Evolutionary conservation across 148 eudicot genomes (phyloP).

Genomic region (Hydrangea macrophylla): DNA sequence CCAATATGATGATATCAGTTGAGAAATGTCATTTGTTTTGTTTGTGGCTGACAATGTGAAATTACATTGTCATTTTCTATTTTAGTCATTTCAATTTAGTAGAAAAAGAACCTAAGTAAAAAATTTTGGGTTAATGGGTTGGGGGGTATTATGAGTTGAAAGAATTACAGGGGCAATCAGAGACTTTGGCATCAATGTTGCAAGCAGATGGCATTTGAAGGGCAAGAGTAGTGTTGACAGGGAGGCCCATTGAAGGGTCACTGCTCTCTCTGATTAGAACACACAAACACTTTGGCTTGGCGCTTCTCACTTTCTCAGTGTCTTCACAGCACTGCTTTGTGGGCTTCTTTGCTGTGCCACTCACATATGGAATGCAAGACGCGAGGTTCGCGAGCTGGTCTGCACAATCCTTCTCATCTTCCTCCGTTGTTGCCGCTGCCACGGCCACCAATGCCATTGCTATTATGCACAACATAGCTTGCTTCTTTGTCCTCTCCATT

Average conservation of each 20-base stretch:
- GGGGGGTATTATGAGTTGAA: too few relatives aligned
- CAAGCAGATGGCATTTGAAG: constrained; percentile 42
- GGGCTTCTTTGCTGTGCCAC: constrained; percentile 41
- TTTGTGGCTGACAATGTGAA: too few relatives aligned
- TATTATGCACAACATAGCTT: constrained; percentile 9
- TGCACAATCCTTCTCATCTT: constrained; percentile 41
- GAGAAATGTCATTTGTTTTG: too few relatives aligned
- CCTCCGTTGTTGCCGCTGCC: constrained; percentile 23
- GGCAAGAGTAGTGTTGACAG: constrained; percentile 41
- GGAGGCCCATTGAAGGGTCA: constrained; percentile 40
- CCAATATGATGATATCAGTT: too few relatives aligned
- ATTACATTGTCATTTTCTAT: too few relatives aligned
- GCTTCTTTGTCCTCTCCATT: constrained; percentile 25
- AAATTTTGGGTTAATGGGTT: too few relatives aligned
- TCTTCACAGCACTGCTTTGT: constrained; percentile 29
- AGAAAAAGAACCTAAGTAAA: too few relatives aligned
- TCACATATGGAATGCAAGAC: constrained; percentile 39
- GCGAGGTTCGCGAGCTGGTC: constrained; percentile 36
- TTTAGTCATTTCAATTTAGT: too few relatives aligned
- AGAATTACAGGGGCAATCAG: constrained; percentile 38
- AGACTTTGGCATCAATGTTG: constrained; percentile 38
- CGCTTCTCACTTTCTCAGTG: constrained; percentile 28
- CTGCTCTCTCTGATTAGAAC: constrained; percentile 44
- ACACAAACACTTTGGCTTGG: constrained; percentile 41
- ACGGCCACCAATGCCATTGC: neutral